A percentile compares a stretch with the other conserved stretches of the same genome.
phyloP scores from a whole-genome alignment of 2,329 filamentous ascomycete species.

The Fusarium newnesense region DNA sequence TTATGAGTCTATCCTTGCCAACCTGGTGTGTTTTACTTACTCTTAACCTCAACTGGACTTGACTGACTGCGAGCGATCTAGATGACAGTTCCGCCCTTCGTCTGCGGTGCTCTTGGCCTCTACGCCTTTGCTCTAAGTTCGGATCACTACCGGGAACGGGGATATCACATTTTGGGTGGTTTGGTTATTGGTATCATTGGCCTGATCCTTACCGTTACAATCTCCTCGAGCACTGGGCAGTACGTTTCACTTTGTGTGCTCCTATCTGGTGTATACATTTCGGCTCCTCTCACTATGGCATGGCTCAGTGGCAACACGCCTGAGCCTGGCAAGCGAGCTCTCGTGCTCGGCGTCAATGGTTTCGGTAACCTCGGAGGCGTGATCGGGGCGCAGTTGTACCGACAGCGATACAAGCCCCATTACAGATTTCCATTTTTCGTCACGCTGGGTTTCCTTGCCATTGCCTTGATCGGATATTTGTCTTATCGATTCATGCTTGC shows the following conservation, averaged over 20 bases:
- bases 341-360: constrained; percentile 44
- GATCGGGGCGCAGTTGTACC: constrained; percentile 42
- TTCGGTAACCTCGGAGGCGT: constrained; percentile 44
- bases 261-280: constrained; percentile 42
- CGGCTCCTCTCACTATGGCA: constrained; percentile 42
- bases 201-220: constrained; percentile 39
- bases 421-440: constrained; percentile 43
- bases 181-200: constrained; percentile 38
- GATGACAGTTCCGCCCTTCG: constrained; percentile 45
- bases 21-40: constrained; percentile 31
- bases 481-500: constrained; percentile 36
- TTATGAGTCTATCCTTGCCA: constrained; percentile 43
- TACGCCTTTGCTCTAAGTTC: constrained; percentile 43
- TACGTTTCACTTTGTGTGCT: constrained; percentile 43
- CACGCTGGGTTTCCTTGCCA: constrained; percentile 37
- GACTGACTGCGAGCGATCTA: constrained; percentile 10
- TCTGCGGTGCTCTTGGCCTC: constrained; percentile 43
- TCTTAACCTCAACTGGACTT: too few species aligned
- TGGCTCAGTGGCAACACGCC: constrained; percentile 45
- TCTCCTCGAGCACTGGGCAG: constrained; percentile 34
- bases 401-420: constrained; percentile 35
- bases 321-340: constrained; percentile 44
- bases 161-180: constrained; percentile 41
- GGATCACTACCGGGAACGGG: constrained; percentile 40
- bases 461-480: constrained; percentile 39